These are phyloP conservation scores for Botrytis fabae DNA, from an alignment of 2,329 filamentous ascomycete genomes.

Conservation along the genomic window DNA sequence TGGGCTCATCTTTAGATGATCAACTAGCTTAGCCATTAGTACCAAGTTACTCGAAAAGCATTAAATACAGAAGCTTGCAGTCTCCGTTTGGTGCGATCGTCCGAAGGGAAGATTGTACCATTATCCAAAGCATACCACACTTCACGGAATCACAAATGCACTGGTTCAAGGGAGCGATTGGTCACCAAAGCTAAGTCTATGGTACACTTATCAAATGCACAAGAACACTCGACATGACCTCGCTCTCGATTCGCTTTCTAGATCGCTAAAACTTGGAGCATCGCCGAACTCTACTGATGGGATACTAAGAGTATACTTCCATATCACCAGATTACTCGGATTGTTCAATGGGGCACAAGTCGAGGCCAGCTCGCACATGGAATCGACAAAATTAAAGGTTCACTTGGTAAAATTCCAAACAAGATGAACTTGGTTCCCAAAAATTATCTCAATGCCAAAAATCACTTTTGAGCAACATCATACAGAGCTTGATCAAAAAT, in stretches of 20 bases:
- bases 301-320: not conserved
- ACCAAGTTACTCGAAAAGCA: not conserved
- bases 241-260: not conserved
- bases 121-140: not conserved
- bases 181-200: not conserved
- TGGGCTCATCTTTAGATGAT: not conserved
- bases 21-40: not conserved
- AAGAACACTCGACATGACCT: not conserved
- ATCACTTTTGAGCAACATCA: not conserved
- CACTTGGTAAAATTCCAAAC: not conserved
- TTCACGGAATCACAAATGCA: not conserved
- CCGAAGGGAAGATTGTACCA: not conserved
- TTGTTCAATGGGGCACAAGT: not conserved
- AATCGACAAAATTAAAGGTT: not conserved
- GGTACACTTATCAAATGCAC: not conserved
- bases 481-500: not conserved
- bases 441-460: not conserved
- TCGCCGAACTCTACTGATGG: rapidly evolving
- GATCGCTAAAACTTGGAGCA: not conserved
- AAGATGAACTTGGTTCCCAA: not conserved
- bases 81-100: no score
- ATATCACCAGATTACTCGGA: not conserved
- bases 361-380: not conserved
- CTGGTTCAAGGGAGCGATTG: not conserved
- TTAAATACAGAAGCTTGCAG: rapidly evolving